Base-by-base conservation (phyloP, 345 rosid genomes). In the Eucalyptus microcorys region DNA sequence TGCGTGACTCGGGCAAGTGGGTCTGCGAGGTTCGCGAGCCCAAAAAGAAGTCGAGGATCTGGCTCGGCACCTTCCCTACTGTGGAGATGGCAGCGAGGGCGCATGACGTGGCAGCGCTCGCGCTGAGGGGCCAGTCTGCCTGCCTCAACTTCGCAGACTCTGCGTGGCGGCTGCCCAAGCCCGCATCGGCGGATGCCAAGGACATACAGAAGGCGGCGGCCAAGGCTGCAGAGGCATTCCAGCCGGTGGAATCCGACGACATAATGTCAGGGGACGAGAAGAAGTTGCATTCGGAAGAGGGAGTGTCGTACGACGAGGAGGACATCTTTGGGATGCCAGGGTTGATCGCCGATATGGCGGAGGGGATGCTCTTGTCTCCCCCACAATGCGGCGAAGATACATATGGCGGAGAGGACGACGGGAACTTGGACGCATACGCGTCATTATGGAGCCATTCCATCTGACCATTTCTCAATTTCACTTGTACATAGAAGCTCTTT, bases 11-110 rank as follows among this genome's bases (percentile, higher is more conserved):
- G 0, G 98, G 96, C 7, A 97, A 97, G 92, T 96, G 99, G 99
- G 99, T 96, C 4, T 96, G 96, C 50, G 99, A 97, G 88, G 94
- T 97, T 12, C 92, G 99, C 85, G 98, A 96, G 90, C 99, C 98
- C 1, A 94, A 93, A 49, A 97, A 97, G 95, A 94, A 95, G 87
- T 90, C 99, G 1, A 94, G 99, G 90, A 96, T 97, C 42, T 97
- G 99, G 99, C 92, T 97, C 1, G 99, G 99, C 24, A 97, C 99
- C 24, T 96, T 94, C 52, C 94, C 94, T 2, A 95, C 95, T 0
- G 95, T 93, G 10, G 98, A 97, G 90, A 97, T 96, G 99, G 99
- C 99, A 3, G 99, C 99, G 45, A 92, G 99, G 49, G 99, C 99
- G 1, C 99, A 96, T 52, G 98, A 96, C 76, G 99, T 97, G 89